Percentiles rank a stretch among this genome's conserved stretches.
Conservation (phyloP, 192 early-diverging fungal genomes). For the Allomyces javanicus region DNA sequence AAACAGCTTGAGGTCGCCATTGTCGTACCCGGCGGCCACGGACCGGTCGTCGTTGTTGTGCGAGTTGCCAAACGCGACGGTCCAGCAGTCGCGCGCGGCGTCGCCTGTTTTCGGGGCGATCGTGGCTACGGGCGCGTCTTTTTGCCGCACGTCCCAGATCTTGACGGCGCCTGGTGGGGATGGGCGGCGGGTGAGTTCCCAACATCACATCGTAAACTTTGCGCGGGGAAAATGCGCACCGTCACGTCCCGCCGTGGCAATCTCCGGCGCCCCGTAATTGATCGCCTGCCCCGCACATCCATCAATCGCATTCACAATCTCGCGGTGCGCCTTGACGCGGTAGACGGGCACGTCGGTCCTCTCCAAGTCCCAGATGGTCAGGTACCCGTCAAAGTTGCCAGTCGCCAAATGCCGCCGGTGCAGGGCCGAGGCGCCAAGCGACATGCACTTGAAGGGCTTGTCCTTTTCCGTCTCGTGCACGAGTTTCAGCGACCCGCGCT, state of each 20-base stretch:
- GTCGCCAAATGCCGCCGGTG: slow-evolving; percentile 38
- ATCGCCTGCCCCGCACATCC: slow-evolving; percentile 26
- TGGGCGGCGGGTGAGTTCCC: no score
- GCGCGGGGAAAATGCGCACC: slow-evolving; percentile 12
- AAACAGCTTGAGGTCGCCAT: slow-evolving; percentile 52
- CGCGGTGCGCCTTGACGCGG: slow-evolving; percentile 35
- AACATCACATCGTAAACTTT: neutral
- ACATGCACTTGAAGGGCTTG: slow-evolving; percentile 28
- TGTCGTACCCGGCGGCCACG: slow-evolving; percentile 49
- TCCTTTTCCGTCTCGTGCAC: slow-evolving; percentile 26
- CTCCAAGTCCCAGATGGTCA: slow-evolving; percentile 40
- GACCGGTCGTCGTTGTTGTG: slow-evolving; percentile 30
- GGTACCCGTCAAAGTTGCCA: slow-evolving; percentile 42
- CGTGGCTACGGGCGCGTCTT: slow-evolving; percentile 33
- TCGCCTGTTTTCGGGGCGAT: slow-evolving; percentile 28
- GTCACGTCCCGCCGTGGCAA: slow-evolving; percentile 48
- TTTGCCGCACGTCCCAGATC: slow-evolving; percentile 50
- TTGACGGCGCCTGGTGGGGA: slow-evolving; percentile 33
- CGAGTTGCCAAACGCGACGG: slow-evolving; percentile 49
- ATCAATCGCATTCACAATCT: slow-evolving; percentile 48
- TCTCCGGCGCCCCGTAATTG: slow-evolving; percentile 29
- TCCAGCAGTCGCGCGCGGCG: slow-evolving; percentile 35
- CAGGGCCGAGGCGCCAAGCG: slow-evolving; percentile 30
- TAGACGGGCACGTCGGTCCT: slow-evolving; percentile 30
- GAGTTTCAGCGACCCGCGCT: slow-evolving; percentile 22